Percentiles rank a stretch among this genome's conserved stretches.
Conservation (phyloP, 352 stramenopile genomes). For the Pythium utonaiense region DNA sequence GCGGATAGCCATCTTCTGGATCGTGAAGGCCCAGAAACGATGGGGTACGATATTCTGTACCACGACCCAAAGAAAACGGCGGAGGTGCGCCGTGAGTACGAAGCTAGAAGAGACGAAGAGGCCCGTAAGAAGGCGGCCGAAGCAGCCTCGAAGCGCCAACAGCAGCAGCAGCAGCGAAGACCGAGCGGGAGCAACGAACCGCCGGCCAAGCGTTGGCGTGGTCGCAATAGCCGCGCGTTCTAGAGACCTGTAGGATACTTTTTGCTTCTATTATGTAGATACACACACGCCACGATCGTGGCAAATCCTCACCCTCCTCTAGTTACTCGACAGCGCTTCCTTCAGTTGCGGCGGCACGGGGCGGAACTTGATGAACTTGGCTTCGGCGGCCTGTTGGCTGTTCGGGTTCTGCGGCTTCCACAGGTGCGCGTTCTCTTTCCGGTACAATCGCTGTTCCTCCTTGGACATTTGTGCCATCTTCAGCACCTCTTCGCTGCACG, state of each 20-base stretch:
- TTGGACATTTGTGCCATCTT: conserved; percentile 50
- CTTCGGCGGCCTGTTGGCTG: conserved; percentile 1
- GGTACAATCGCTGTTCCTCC: conserved; percentile 49
- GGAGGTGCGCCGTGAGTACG: conserved; percentile 57
- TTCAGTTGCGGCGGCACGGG: conserved; percentile 29
- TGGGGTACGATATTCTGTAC: conserved; percentile 70
- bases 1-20: conserved; percentile 62
- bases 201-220: conserved; percentile 61
- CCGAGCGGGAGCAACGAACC: conserved; percentile 31
- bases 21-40: conserved; percentile 42
- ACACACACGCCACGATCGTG: neutral
- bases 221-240: conserved; percentile 23
- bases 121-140: conserved; percentile 42
- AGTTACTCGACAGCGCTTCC: neutral
- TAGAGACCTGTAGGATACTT: conserved; percentile 11
- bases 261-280: conserved; percentile 8
- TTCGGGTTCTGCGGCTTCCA: conserved; percentile 65
- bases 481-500: conserved; percentile 49
- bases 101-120: conserved; percentile 58
- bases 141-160: conserved; percentile 22
- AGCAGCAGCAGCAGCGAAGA: conserved; percentile 26
- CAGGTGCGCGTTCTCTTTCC: conserved; percentile 45
- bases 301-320: neutral
- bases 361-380: conserved; percentile 56
- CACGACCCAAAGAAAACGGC: conserved; percentile 71